Percentiles rank a stretch among this genome's conserved stretches.
phyloP scores from a whole-genome alignment of 2,329 filamentous ascomycete species.

The Colletotrichum sp. region DNA sequence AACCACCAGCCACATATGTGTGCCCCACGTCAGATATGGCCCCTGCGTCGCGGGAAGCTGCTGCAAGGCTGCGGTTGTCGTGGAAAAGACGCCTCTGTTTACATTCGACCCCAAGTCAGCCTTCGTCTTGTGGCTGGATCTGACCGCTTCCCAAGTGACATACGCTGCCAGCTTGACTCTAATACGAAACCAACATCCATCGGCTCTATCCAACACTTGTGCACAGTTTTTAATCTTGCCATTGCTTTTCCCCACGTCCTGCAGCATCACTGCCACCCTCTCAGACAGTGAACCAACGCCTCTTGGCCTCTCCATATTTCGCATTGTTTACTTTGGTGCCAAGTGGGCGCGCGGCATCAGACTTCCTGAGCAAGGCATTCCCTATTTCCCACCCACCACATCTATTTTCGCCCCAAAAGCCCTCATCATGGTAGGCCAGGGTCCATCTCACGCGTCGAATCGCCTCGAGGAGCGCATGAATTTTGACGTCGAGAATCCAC shows the following conservation, averaged over 20 bases:
- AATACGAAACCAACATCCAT: background rate
- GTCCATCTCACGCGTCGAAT: conserved; percentile 1
- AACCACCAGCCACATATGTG: conserved; percentile 13
- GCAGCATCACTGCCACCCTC: background rate
- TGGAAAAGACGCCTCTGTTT: conserved; percentile 21
- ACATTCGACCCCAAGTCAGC: conserved; percentile 2
- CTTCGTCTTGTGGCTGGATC: background rate
- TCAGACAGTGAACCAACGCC: background rate
- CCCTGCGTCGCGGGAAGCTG: background rate
- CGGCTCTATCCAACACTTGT: background rate
- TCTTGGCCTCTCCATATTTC: conserved; percentile 13
- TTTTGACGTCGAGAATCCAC: conserved; percentile 18
- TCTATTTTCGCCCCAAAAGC: background rate
- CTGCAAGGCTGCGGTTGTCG: conserved; percentile 31
- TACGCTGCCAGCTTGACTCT: background rate
- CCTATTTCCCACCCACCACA: conserved; percentile 7
- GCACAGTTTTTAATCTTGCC: background rate
- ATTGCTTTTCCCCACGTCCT: background rate
- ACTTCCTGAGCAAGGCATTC: conserved; percentile 18
- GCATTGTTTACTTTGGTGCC: conserved; percentile 19
- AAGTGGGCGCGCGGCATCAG: conserved; percentile 12
- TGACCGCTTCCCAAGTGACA: background rate
- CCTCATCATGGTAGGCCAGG: conserved; percentile 16
- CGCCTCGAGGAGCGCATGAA: conserved; percentile 13
- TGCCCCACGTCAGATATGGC: background rate